A percentile compares a stretch with the other conserved stretches of the same genome.
phyloP scores from a whole-genome alignment of 768 basidiomycete species.

The Collybia sp. region DNA sequence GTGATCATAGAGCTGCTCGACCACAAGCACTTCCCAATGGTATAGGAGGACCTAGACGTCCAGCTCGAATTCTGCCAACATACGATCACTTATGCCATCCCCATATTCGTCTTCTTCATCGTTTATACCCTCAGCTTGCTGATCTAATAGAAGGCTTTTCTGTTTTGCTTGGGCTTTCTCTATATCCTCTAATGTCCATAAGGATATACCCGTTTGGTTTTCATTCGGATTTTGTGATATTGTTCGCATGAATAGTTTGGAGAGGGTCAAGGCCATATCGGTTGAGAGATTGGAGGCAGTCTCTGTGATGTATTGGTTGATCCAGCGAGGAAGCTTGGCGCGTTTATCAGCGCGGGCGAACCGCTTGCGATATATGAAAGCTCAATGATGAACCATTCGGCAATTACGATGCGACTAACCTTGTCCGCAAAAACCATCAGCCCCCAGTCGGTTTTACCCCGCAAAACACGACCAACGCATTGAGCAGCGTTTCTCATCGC shows the following conservation, averaged over 20 bases:
- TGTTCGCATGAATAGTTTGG: slow-evolving; percentile 96
- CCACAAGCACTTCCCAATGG: too few species aligned
- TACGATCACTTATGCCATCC: slow-evolving; percentile 61
- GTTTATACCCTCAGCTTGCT: slow-evolving; percentile 26
- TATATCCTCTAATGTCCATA: slow-evolving; percentile 94
- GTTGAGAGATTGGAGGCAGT: slow-evolving; percentile 96
- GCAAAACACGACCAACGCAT: slow-evolving; percentile 94
- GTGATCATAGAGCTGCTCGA: too few species aligned
- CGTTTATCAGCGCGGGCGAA: slow-evolving; percentile 92
- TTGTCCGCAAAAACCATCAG: slow-evolving; percentile 99
- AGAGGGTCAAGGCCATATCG: slow-evolving; percentile 93
- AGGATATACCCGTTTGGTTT: slow-evolving; percentile 88
- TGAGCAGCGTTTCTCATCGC: slow-evolving; percentile 99
- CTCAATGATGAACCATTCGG: not conserved
- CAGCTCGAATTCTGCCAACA: slow-evolving; percentile 56
- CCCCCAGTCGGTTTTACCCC: slow-evolving; percentile 99
- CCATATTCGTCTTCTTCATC: slow-evolving; percentile 60
- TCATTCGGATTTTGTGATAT: slow-evolving; percentile 98
- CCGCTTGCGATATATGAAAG: slow-evolving; percentile 50
- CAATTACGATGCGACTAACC: slow-evolving; percentile 36
- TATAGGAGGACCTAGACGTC: slow-evolving; percentile 23
- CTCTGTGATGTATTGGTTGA: slow-evolving; percentile 99
- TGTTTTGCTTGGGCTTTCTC: slow-evolving; percentile 83
- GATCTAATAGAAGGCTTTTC: slow-evolving; percentile 53
- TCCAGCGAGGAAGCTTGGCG: slow-evolving; percentile 96